Evolutionary conservation across 257 asterid genomes (phyloP), one percentile per base, ranked within the genome.

Genomic region (Lithospermum erythrorhizon): DNA sequence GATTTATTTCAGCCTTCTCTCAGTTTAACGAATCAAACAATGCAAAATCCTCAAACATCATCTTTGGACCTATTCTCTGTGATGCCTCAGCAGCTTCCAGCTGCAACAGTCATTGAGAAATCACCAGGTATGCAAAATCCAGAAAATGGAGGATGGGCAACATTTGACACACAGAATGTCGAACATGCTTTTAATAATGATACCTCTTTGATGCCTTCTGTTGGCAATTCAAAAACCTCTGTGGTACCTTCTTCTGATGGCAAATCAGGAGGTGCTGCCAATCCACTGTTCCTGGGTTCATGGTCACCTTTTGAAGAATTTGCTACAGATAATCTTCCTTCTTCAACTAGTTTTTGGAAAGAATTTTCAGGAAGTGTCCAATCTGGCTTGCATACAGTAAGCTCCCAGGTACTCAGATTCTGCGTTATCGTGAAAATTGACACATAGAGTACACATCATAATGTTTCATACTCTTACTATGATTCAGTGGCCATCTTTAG

Each of bases 71-170:
- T 82, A 57, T 81, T 83, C 61, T 60, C 84, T 4, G 71, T 69
- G 55, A 62, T 21, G 18, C 45, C 84, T 68, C 81, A 70, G 70
- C 80, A 68, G 69, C 78, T 65, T 56, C 65, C 79, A 16, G 71
- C 73, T 68, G 74, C 80, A 64, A 65, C 65, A 62, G 51, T 66
- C 55, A 35, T 41, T 73, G 70, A 65, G 59, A 64, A 58, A 29
- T 57, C 62, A 25, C 49, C 69, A 52, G 62, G 58, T 22, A 59
- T 21, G 21, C 56, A 53, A 60, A 61, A 64, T 21, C 64, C 73
- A 22, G 61, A 67, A 66, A 76, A 75, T 73, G 81, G 61, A 73
- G 77, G 84, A 56, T 75, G 81, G 84, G 84, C 84, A 29, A 79
- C 75, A 65, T 79, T 79, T 75, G 84, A 79, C 61, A 78, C 81